These are phyloP conservation scores for Turnera subulata DNA, from an alignment of 345 rosid species.

Conservation along the genomic window DNA sequence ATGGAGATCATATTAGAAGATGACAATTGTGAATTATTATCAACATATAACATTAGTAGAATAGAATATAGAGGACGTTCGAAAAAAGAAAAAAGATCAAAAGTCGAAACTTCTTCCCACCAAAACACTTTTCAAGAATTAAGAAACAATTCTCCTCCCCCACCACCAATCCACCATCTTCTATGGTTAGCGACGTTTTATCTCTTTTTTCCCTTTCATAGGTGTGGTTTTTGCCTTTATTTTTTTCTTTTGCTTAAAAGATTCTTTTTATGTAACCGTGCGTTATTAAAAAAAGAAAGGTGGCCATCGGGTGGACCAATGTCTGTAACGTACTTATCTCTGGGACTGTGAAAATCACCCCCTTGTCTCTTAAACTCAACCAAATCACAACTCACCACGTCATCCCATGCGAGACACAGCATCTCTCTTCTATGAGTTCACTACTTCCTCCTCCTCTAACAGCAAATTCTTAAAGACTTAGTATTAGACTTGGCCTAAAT, in stretches of 20 bases:
- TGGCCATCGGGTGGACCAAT: neutral
- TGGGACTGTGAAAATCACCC: neutral
- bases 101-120: too few species aligned
- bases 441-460: too few species aligned
- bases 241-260: neutral
- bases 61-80: too few species aligned
- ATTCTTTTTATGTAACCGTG: neutral
- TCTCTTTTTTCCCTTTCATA: neutral
- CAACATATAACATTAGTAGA: too few species aligned
- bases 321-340: constrained; percentile 1
- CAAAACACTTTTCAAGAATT: too few species aligned
- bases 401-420: constrained; percentile 5
- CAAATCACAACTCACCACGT: constrained; percentile 31
- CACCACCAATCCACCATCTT: too few species aligned
- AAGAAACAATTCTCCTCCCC: too few species aligned
- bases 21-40: too few species aligned
- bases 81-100: too few species aligned
- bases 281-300: neutral
- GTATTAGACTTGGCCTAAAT: neutral
- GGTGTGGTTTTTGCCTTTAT: neutral
- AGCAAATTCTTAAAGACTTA: too few species aligned
- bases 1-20: too few species aligned
- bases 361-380: constrained; percentile 22
- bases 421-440: too few species aligned
- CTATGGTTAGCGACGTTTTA: neutral